Evolutionary conservation across 2,329 filamentous ascomycete genomes (phyloP), one percentile per base, ranked within the genome.

Genomic region (Talaromyces sp.): DNA sequence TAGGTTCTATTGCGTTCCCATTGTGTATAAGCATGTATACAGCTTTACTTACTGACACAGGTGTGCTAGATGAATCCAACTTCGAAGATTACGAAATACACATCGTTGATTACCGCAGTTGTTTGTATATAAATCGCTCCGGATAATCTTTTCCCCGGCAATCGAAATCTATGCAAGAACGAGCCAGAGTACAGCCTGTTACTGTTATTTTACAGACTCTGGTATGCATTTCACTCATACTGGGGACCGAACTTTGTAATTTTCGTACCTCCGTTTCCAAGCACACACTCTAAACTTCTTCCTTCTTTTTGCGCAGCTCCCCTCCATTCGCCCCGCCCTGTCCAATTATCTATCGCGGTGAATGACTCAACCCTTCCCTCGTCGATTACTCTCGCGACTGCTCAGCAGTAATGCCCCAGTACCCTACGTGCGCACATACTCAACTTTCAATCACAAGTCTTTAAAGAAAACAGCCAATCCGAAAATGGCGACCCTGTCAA

Each of bases 401-500:
- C 66, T 74, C 68, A 61, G 70, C 71, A 71, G 70, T 58, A 67
- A 67, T 34, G 29, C 36, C 27, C 66, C 69, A 67, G 66, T 68
- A 73, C 69, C 77, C 77, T 77, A 70, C 69, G 66, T 82, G 84
- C 47, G 61, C 45, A 19, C 61, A 19, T 59, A 59, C 71, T 78
- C 78, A 64, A 72, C 72, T 68, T 77, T 76, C 58, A 63, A 31
- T 53, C 61, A 29, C 43, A 49, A 47, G 47, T 17, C 62, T 69
- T 64, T 69, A 66, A 58, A 76, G 69, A 68, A 72, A 63, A 70
- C 71, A 67, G 78, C 77, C 65, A 74, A 75, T 68, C 67, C 75
- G 69, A 80, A 68, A 68, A 88, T 87, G 85, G 80, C 85, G 63
- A 84, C 85, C 67, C 83, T 85, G 65, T 95, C 91, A 70, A 96